Evolutionary conservation across 1,284 basidiomycete genomes (phyloP), one percentile per base, ranked within the genome.

Genomic region (Agaricales sp.): DNA sequence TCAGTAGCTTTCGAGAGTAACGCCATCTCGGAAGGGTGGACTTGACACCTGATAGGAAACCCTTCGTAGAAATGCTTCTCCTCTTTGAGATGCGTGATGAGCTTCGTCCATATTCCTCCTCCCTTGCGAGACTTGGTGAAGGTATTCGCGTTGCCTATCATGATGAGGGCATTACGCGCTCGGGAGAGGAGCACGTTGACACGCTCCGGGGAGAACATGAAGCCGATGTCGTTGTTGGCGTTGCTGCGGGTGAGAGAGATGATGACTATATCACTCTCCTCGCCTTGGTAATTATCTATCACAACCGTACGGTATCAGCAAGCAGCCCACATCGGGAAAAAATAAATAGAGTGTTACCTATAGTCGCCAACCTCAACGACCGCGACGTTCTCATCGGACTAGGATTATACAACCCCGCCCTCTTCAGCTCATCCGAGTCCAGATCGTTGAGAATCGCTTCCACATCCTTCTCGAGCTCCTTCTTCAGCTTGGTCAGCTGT

Each of bases 161-260:
- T 70, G 51, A 84, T 76, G 3, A 82, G 58, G 0, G 70, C 77
- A 54, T 82, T 64, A 2, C 81, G 71, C 11, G 81, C 78, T 14
- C 81, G 73, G 0, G 81, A 83, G 13, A 84, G 67, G 1, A 84
- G 65, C 4, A 84, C 81, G 46, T 80, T 84, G n/a, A 84, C 60
- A 21, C 82, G 74, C 58, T 84, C 78, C 0, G 77, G 75, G 1
- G 82, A 69, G 41, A 58, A 66, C 80, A 84, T 82, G 62, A 84
- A 84, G 0, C 81, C 82, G 23, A 84, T 83, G 51, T 73, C 74
- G 49, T 69, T 62, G 0, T 62, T 52, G 0, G 65, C 13, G 53
- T 83, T 83, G 57, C 78, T 81, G 39, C 82, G 63, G 0, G 77
- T 80, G 11, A 84, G 59, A 4, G 73, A 77, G n/a, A 68, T 66